phyloP scores from a whole-genome alignment of 1,284 basidiomycete genomes.

The Microbotryum lychnidis-dioicae region DNA sequence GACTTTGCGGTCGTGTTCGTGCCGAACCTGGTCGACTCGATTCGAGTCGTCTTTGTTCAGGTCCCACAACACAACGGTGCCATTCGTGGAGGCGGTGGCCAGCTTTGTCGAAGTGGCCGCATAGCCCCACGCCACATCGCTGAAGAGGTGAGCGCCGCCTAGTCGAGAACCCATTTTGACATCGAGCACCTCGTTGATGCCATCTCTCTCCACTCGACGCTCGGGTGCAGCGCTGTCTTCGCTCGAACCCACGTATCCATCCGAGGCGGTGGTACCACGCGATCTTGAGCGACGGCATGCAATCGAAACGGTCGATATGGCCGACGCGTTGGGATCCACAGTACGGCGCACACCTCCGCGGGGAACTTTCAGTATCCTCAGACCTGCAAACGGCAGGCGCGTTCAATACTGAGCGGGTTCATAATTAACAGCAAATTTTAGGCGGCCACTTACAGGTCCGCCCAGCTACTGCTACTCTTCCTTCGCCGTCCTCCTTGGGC shows the following conservation, averaged over 20 bases:
- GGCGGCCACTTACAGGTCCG: constrained; percentile 11
- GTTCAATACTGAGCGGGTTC: background rate
- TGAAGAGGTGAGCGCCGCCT: constrained; percentile 21
- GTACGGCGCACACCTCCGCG: background rate
- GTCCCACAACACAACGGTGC: constrained; percentile 30
- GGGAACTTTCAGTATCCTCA: constrained; percentile 25
- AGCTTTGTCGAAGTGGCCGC: constrained; percentile 24
- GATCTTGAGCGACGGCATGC: constrained; percentile 20
- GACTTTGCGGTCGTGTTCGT: constrained; percentile 29
- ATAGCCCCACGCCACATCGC: constrained; percentile 29
- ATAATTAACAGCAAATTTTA: background rate
- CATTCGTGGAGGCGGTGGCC: constrained; percentile 28
- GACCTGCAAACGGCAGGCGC: constrained; percentile 1
- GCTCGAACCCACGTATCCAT: background rate
- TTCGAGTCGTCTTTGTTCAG: constrained; percentile 15
- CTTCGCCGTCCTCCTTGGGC: constrained; percentile 10
- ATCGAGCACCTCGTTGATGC: constrained; percentile 19
- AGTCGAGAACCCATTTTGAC: constrained; percentile 15
- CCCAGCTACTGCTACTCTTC: constrained; percentile 25
- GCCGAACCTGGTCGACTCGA: constrained; percentile 24
- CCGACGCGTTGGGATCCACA: background rate
- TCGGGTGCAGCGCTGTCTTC: background rate
- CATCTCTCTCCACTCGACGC: constrained; percentile 3
- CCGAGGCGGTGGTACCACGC: constrained; percentile 13
- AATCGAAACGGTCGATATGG: constrained; percentile 9